Conservation (phyloP, 2,329 filamentous ascomycete genomes). For the Fusarium newnesense region DNA sequence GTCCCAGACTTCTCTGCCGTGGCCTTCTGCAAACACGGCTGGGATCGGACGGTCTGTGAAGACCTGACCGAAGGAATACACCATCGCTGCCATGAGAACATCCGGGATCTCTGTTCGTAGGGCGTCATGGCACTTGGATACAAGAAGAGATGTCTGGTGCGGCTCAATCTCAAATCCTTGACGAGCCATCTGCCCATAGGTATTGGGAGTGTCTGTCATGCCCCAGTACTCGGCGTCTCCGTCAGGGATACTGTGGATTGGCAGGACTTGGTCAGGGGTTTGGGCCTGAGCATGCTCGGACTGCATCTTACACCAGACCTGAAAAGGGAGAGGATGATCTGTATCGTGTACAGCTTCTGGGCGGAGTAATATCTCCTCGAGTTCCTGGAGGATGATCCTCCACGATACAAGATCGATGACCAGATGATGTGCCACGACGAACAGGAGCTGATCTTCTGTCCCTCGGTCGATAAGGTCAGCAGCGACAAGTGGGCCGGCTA, state of each 20-base stretch:
- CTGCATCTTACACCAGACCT: conserved; percentile 53
- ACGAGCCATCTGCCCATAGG: conserved; percentile 34
- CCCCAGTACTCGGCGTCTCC: conserved; percentile 43
- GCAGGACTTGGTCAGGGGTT: conserved; percentile 41
- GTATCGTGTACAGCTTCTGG: conserved; percentile 10
- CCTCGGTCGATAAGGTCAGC: conserved; percentile 20
- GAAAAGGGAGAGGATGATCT: conserved; percentile 46
- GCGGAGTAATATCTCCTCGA: conserved; percentile 49
- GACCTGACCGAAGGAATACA: conserved; percentile 41
- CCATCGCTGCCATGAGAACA: conserved; percentile 47
- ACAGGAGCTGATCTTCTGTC: conserved; percentile 44
- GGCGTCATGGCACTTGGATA: conserved; percentile 36
- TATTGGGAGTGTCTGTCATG: conserved; percentile 31
- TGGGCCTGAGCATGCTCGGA: conserved; percentile 4
- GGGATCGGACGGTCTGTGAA: conserved; percentile 46
- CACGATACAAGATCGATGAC: conserved; percentile 60
- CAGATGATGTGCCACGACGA: conserved; percentile 51
- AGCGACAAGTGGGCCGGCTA: conserved; percentile 13
- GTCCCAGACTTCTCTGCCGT: conserved; percentile 50
- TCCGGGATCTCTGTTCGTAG: conserved; percentile 49
- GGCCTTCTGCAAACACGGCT: conserved; percentile 48
- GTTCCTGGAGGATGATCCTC: conserved; percentile 51
- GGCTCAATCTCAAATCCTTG: conserved; percentile 30
- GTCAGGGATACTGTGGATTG: conserved; percentile 13
- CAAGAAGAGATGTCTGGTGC: conserved; percentile 25